phyloP scores from a whole-genome alignment of 257 asterid species.

The Nicotiana otophora region DNA sequence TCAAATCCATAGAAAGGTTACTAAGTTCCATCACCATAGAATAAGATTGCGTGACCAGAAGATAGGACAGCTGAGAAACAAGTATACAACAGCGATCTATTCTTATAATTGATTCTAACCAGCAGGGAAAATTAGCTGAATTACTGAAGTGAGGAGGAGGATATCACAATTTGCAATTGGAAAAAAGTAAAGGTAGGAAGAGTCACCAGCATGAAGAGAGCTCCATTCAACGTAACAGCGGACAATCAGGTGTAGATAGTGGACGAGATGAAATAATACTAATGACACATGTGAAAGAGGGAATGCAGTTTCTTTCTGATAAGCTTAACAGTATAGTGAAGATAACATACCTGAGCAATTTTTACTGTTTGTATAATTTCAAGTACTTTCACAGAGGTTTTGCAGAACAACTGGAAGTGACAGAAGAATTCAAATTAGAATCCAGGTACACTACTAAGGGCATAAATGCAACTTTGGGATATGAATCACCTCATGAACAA shows the following conservation, averaged over 20 bases:
- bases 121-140: not conserved
- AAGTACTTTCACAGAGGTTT: conserved; percentile 56
- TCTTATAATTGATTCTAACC: not conserved
- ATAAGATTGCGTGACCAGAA: not conserved
- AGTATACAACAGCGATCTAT: not conserved
- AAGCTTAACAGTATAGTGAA: not conserved
- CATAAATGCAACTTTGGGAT: conserved; percentile 7
- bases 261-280: not conserved
- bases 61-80: not conserved
- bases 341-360: conserved; percentile 68
- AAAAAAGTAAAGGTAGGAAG: not conserved
- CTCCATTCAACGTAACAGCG: not conserved
- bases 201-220: not conserved
- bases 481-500: conserved; percentile 57
- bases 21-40: not conserved
- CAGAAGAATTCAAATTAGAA: conserved; percentile 23
- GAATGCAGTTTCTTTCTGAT: not conserved
- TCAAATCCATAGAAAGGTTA: not conserved
- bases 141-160: not conserved
- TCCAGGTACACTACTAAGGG: not conserved
- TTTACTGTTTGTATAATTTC: conserved; percentile 62
- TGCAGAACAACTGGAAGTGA: conserved; percentile 48
- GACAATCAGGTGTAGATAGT: not conserved
- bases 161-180: not conserved
- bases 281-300: not conserved